phyloP scores from a whole-genome alignment of 2,329 filamentous ascomycete genomes.

The Bimuria novae-zelandiae region DNA sequence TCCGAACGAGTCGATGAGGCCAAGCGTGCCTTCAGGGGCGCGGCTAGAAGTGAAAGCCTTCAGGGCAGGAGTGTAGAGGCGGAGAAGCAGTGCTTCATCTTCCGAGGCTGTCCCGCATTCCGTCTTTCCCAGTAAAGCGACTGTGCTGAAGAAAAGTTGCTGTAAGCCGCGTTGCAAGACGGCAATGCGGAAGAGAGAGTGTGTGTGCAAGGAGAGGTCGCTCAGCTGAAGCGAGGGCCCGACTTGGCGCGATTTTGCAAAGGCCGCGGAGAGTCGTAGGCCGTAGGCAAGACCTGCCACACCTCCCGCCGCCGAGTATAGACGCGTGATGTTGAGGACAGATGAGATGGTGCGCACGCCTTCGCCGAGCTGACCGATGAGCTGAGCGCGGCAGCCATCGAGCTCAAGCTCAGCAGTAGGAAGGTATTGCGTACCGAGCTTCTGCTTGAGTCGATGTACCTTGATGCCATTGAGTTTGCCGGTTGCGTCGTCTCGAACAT shows the following conservation, averaged over 20 bases:
- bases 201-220: neutral
- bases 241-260: neutral
- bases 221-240: neutral
- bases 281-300: constrained; percentile 35
- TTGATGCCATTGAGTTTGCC: constrained; percentile 65
- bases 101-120: neutral
- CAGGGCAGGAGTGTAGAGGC: neutral
- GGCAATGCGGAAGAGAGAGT: neutral
- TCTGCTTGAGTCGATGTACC: constrained; percentile 73
- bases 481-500: constrained; percentile 26
- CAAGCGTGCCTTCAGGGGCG: neutral
- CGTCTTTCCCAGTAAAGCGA: neutral
- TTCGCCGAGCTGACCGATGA: constrained; percentile 68
- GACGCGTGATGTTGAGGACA: constrained; percentile 68
- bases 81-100: neutral
- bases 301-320: constrained; percentile 61
- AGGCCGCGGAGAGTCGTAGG: neutral
- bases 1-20: neutral
- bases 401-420: constrained; percentile 73
- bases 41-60: neutral
- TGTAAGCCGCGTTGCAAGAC: neutral
- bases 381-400: constrained; percentile 48
- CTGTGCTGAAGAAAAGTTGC: neutral
- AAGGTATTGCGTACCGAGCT: constrained; percentile 70
- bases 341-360: constrained; percentile 52